Base-by-base conservation (phyloP, 2,329 filamentous ascomycete genomes). In the Nemania diffusa region DNA sequence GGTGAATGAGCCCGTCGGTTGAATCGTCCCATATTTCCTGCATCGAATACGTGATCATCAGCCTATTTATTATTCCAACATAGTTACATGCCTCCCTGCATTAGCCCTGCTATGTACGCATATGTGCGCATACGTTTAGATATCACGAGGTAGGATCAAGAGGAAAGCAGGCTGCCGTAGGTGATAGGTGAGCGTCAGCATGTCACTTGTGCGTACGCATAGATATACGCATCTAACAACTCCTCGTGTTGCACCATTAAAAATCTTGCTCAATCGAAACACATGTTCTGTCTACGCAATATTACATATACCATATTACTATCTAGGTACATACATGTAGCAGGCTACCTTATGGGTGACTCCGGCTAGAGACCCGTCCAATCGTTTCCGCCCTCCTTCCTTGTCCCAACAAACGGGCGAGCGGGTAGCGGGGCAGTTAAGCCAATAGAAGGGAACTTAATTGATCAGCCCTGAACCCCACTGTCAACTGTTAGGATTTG, bases 341-440 rank as follows among this genome's bases (percentile, higher is more conserved):
- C 37, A 15, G 5, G 13, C 37, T 40, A 40, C 13, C 37, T n/a
- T n/a, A 15, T 15, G 37, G 37, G 37, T 40, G 11, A 4, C 37
- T 40, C 37, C 37, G 37, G 37, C 37, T 17, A 17, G 37, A 15
- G 37, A 5, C 5, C 37, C 37, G 11, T 40, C 37, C 44, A 48
- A 24, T 48, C n/a, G 8, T 48, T 48, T 48, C 44, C 44, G 44
- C 37, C 37, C 37, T 48, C 5, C 20, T 50, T 37, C 24, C 51
- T 9, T 40, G 26, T 61, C 65, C 65, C 65, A 68, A 68, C 65
- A 68, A 68, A 68, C 57, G 51, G 61, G 57, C 32, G 46, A 57
- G 27, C 48, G 42, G 53, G 48, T 40, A 58, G 51, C 22, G 17
- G 11, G 20, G 46, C 7, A 32, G 20, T 20, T 44, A 11, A 32